phyloP scores from a whole-genome alignment of 2,329 filamentous ascomycete genomes.

The Westerdykella aurantiaca region DNA sequence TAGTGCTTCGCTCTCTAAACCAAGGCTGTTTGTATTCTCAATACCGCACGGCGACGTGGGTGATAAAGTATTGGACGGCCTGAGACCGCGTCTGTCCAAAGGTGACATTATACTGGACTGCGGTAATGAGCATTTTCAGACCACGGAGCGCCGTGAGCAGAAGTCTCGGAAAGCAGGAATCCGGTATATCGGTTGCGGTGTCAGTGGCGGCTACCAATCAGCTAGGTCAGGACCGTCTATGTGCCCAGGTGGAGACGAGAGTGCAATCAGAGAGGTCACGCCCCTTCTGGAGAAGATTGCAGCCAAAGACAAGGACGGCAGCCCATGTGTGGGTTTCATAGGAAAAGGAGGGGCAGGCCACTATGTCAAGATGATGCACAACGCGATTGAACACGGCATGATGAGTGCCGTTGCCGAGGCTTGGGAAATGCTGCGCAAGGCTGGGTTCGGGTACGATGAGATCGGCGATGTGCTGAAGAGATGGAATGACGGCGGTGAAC shows the following conservation, averaged over 20 bases:
- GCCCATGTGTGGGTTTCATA: conserved; percentile 55
- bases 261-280: conserved; percentile 53
- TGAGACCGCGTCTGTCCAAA: conserved; percentile 49
- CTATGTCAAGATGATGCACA: conserved; percentile 72
- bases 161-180: conserved; percentile 53
- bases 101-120: conserved; percentile 65
- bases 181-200: conserved; percentile 62
- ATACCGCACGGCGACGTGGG: conserved; percentile 47
- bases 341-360: conserved; percentile 61
- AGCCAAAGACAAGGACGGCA: conserved; percentile 56
- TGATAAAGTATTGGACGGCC: conserved; percentile 43
- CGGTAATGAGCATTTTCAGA: conserved; percentile 61
- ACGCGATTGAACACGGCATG: conserved; percentile 69
- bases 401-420: conserved; percentile 60
- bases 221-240: conserved; percentile 62
- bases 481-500: conserved; percentile 56
- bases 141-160: conserved; percentile 58
- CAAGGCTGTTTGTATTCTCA: conserved; percentile 50
- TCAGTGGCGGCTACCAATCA: conserved; percentile 64
- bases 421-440: conserved; percentile 57
- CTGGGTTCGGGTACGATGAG: conserved; percentile 56
- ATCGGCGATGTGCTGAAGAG: conserved; percentile 54
- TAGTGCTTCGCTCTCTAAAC: conserved; percentile 44
- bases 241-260: conserved; percentile 57
- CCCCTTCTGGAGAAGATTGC: conserved; percentile 57